Conservation (phyloP, 164 flowering plant genomes). For the Aristolochia contorta region DNA sequence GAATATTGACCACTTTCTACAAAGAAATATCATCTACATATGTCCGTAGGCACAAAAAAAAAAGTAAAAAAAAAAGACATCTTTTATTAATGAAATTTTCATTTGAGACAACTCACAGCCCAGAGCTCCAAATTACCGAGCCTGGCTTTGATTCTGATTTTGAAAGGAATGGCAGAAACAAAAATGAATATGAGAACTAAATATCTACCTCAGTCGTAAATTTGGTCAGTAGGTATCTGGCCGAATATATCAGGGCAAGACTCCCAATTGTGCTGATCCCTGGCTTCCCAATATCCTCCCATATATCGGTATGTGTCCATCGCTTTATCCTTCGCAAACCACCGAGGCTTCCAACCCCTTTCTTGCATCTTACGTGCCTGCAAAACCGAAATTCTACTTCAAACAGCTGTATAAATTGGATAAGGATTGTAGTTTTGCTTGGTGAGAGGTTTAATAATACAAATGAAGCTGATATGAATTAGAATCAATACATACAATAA, state of each 20-base stretch:
- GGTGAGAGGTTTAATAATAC: no score
- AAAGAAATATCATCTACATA: neutral
- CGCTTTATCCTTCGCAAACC: constrained; percentile 66
- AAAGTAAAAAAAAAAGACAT: neutral
- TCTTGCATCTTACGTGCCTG: constrained; percentile 83
- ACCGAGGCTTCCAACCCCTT: constrained; percentile 73
- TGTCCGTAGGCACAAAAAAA: neutral
- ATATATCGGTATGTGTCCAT: constrained; percentile 42
- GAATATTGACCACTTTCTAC: no score
- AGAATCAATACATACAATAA: no score
- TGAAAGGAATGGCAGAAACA: neutral
- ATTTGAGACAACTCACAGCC: neutral
- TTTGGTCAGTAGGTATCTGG: constrained; percentile 43
- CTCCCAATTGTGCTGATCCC: constrained; percentile 53
- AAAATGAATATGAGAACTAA: neutral
- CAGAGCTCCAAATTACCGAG: constrained; percentile 7
- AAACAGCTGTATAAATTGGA: no score
- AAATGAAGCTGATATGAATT: no score
- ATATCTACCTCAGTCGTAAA: constrained; percentile 10
- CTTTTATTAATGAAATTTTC: constrained; percentile 1
- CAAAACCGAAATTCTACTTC: neutral
- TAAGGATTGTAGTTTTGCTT: no score
- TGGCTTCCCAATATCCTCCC: constrained; percentile 92
- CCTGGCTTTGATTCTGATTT: neutral
- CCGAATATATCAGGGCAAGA: constrained; percentile 73